Evolutionary conservation across 139 green algal genomes (phyloP), one percentile per base, ranked within the genome.

Genomic region (Tetraselmis chui): DNA sequence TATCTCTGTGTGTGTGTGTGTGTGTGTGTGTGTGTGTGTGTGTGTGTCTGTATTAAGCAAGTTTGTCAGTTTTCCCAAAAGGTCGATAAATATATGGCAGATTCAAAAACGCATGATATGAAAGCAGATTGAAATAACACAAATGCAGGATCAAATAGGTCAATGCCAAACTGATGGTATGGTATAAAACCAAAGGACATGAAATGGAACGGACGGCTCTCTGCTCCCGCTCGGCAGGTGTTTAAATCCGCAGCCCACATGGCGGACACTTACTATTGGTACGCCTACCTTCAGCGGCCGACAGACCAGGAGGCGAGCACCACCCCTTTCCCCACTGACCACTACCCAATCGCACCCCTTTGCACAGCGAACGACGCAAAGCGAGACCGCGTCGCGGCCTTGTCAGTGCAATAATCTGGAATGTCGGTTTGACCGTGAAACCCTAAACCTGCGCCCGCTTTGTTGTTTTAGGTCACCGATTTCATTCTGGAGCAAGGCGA

Each of bases 401-500:
- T n/a, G n/a, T n/a, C n/a, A n/a, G n/a, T n/a, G n/a, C n/a, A n/a
- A n/a, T n/a, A n/a, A n/a, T n/a, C n/a, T n/a, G 59, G 23, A n/a
- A 23, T 22, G 59, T n/a, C 23, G 22, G 23, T 75, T 22, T 22
- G 23, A n/a, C 23, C 22, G 22, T 75, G 22, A 75, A n/a, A n/a
- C 59, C 59, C 23, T 75, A 23, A 23, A n/a, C 23, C 23, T 23
- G 59, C 59, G n/a, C n/a, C n/a, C n/a, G n/a, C n/a, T n/a, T n/a
- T n/a, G n/a, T n/a, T n/a, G n/a, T n/a, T n/a, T n/a, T 18, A 67
- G 45, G 79, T 90, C 31, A 91, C 87, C 23, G 74, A 87, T 27
- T 93, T 89, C 77, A 89, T 92, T 2, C 76, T 91, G 25, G 83
- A 89, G 28, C 90, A 93, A 86, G 89, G 88, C 58, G 77, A 85